Percentiles rank a stretch among this genome's conserved stretches.
These are phyloP conservation scores for Didymella segeticola DNA, from an alignment of 2,329 filamentous ascomycete genomes.

Conservation along the genomic window DNA sequence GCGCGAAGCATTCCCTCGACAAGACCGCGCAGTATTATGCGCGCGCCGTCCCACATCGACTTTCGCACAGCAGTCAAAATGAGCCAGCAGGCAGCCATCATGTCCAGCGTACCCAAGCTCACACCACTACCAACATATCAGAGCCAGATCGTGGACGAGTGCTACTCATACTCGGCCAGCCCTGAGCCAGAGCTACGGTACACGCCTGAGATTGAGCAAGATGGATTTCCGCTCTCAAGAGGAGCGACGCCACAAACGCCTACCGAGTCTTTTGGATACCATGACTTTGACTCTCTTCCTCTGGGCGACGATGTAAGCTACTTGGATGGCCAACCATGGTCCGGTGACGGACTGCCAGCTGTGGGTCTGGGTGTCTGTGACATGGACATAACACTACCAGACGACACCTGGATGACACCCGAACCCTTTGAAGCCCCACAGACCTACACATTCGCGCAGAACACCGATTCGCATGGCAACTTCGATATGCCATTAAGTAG, in stretches of 20 bases:
- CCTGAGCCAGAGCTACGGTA: constrained; percentile 33
- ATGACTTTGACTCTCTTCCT: constrained; percentile 36
- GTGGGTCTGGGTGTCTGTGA: constrained; percentile 32
- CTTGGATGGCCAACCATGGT: constrained; percentile 32
- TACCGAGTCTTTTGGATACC: constrained; percentile 27
- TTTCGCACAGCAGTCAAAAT: constrained; percentile 37
- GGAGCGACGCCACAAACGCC: constrained; percentile 42
- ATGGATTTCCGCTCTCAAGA: constrained; percentile 27
- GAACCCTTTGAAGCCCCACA: constrained; percentile 22
- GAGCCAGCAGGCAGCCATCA: constrained; percentile 29
- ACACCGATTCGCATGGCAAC: background rate
- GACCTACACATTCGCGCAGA: constrained; percentile 17
- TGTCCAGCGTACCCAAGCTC: constrained; percentile 35
- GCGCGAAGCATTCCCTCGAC: constrained; percentile 33
- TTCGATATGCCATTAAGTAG: background rate
- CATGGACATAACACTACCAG: constrained; percentile 27
- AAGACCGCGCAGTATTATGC: constrained; percentile 27
- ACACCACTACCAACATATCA: constrained; percentile 37
- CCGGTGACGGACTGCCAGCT: constrained; percentile 28
- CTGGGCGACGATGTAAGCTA: constrained; percentile 31
- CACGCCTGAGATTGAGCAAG: constrained; percentile 24
- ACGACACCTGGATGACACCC: constrained; percentile 9
- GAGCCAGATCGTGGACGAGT: constrained; percentile 32
- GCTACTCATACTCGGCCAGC: constrained; percentile 32
- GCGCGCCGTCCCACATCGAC: constrained; percentile 38